phyloP scores from a whole-genome alignment of 306 rosid genomes.

The Cajanus cajan region DNA sequence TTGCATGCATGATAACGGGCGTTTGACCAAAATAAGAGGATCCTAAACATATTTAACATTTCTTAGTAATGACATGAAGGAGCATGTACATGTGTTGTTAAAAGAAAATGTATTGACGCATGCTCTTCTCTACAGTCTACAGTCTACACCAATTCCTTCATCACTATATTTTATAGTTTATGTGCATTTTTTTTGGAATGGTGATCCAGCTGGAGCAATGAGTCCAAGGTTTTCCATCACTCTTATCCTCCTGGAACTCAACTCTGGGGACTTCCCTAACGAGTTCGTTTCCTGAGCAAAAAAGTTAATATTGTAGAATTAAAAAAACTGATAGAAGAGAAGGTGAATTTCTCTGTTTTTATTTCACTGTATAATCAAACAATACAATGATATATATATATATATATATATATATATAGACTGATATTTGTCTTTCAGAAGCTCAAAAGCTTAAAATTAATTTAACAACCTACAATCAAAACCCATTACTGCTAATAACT shows the following conservation, averaged over 20 bases:
- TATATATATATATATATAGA: no score
- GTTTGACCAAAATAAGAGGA: neutral
- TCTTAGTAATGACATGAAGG: neutral
- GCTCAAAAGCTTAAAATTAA: no score
- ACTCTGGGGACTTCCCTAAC: conserved; percentile 43
- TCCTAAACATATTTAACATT: conserved; percentile 1
- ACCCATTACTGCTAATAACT: no score
- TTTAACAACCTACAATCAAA: no score
- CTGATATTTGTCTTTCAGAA: no score
- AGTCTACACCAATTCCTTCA: neutral
- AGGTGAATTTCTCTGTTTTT: no score
- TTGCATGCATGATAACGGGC: neutral
- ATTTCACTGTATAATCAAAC: no score
- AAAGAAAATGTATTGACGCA: conserved; percentile 5
- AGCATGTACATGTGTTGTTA: neutral
- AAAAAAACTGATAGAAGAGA: no score
- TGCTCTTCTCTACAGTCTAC: neutral
- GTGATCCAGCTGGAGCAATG: conserved; percentile 62
- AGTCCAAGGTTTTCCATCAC: conserved; percentile 73
- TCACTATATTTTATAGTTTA: neutral
- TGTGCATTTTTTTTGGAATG: conserved; percentile 36
- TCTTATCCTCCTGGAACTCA: conserved; percentile 55
- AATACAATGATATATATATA: no score
- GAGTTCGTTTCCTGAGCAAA: conserved; percentile 46
- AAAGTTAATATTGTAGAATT: no score